Percentiles rank a stretch among this genome's conserved stretches.
phyloP scores from a whole-genome alignment of 257 asterid genomes.

The Solanum etuberosum region DNA sequence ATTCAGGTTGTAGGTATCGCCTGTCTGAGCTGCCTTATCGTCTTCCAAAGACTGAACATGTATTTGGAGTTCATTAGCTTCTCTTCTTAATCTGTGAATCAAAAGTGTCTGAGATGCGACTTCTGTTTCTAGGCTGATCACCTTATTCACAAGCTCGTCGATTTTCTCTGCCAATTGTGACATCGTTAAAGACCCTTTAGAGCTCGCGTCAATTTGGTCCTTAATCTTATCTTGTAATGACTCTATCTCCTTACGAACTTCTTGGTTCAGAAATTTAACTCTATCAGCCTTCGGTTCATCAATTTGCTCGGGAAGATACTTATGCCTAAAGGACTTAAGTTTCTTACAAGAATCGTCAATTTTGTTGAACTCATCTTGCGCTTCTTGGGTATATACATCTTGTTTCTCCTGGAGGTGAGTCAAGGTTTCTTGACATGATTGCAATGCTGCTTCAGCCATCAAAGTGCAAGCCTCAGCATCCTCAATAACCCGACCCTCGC shows the following conservation, averaged over 20 bases:
- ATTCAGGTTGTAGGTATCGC: slow-evolving; percentile 27
- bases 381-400: slow-evolving; percentile 31
- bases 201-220: slow-evolving; percentile 12
- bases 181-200: slow-evolving; percentile 31
- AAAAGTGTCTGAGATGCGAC: slow-evolving; percentile 49
- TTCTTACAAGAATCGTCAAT: slow-evolving; percentile 42
- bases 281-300: slow-evolving; percentile 9
- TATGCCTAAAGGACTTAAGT: slow-evolving; percentile 23
- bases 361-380: slow-evolving; percentile 45
- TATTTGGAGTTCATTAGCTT: slow-evolving; percentile 31
- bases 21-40: slow-evolving; percentile 32
- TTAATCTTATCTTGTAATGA: slow-evolving; percentile 7
- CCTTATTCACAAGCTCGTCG: slow-evolving; percentile 41
- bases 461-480: slow-evolving; percentile 69
- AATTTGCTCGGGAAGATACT: slow-evolving; percentile 8
- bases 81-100: slow-evolving; percentile 36
- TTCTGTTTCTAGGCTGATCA: slow-evolving; percentile 40
- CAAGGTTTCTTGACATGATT: slow-evolving; percentile 65
- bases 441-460: slow-evolving; percentile 87
- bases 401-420: slow-evolving; percentile 53
- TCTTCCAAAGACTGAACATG: slow-evolving; percentile 49
- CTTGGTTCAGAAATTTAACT: background rate
- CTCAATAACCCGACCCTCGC: slow-evolving; percentile 43
- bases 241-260: slow-evolving; percentile 6
- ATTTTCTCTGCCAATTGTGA: slow-evolving; percentile 43